Base-by-base conservation (phyloP, 2,329 filamentous ascomycete genomes). In the Emergomyces pasteurianus region DNA sequence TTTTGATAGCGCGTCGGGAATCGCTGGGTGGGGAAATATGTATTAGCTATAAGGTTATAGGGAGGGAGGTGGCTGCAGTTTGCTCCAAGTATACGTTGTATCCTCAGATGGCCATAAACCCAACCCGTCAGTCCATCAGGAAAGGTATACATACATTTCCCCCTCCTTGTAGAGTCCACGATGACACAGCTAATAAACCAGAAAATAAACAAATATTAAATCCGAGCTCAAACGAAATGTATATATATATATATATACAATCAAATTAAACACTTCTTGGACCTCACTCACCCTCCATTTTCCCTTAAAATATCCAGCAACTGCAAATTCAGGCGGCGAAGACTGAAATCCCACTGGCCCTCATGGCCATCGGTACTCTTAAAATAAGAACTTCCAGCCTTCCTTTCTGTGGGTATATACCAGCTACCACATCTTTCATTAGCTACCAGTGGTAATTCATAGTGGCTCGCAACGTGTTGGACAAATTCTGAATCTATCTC, bases 341-440 rank as follows among this genome's bases (percentile, higher is more conserved):
- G 82, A 74, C 89, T 96, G 71, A 97, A 96, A 63, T 86, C 83
- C 94, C 94, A 99, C 69, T 95, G 86, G 9, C 89, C 86, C 58
- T 86, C 85, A 73, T 99, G 94, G 0, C 94, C 94, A 75, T 99
- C 94, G 1, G 94, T 99, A 75, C 90, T 95, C 80, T 99, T 99
- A 77, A 97, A 99, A 75, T 97, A 99, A 38, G 88, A 89, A 65
- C 88, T 91, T 38, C 83, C 88, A 1, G 71, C 75, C 16, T 92
- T 94, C 31, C 69, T 69, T 8, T 73, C 73, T 0, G 86, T 86
- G 2, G 77, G 75, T 31, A 97, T 88, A 72, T 97, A 97, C 94
- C 94, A 99, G 74, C 89, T 92, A 0, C 94, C 94, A 72, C 94
- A 97, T 62, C 94, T 83, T 78, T 97, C 92, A 71, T 99, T 99